A percentile compares a stretch with the other conserved stretches of the same genome.
These are phyloP conservation scores for Thinopyrum elongatum DNA, from an alignment of 176 grass and related monocot genomes.

Conservation along the genomic window DNA sequence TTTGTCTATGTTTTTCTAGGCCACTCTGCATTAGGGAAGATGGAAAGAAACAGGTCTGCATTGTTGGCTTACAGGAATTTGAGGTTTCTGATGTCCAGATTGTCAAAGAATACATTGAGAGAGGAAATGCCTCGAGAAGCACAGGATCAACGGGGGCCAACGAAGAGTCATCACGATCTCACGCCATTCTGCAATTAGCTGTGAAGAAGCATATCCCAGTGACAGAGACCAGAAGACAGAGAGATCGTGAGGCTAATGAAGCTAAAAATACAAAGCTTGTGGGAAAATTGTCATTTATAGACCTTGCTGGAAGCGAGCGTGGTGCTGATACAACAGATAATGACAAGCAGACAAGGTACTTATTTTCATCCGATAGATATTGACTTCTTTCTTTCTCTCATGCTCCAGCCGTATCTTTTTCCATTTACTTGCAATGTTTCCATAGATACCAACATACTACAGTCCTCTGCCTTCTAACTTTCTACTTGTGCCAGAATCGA, in stretches of 20 bases:
- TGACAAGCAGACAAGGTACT: constrained; percentile 84
- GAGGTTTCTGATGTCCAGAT: constrained; percentile 96
- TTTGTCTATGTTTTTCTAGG: constrained; percentile 39
- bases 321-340: constrained; percentile 99
- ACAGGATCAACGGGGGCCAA: constrained; percentile 96
- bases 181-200: constrained; percentile 93
- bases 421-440: neutral
- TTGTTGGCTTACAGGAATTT: constrained; percentile 96
- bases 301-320: constrained; percentile 97
- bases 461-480: neutral
- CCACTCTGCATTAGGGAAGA: constrained; percentile 92
- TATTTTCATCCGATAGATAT: neutral
- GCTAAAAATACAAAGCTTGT: constrained; percentile 70
- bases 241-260: constrained; percentile 78
- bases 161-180: constrained; percentile 97
- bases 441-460: neutral
- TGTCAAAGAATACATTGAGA: constrained; percentile 98
- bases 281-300: constrained; percentile 97
- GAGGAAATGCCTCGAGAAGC: constrained; percentile 85
- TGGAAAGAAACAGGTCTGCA: constrained; percentile 97
- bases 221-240: constrained; percentile 66
- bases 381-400: neutral
- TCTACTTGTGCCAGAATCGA: constrained; percentile 61
- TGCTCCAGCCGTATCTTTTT: neutral
- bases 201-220: constrained; percentile 83